Percentiles rank a stretch among this genome's conserved stretches.
phyloP scores from a whole-genome alignment of 1,284 basidiomycete genomes.

The Puccinia novopanici region DNA sequence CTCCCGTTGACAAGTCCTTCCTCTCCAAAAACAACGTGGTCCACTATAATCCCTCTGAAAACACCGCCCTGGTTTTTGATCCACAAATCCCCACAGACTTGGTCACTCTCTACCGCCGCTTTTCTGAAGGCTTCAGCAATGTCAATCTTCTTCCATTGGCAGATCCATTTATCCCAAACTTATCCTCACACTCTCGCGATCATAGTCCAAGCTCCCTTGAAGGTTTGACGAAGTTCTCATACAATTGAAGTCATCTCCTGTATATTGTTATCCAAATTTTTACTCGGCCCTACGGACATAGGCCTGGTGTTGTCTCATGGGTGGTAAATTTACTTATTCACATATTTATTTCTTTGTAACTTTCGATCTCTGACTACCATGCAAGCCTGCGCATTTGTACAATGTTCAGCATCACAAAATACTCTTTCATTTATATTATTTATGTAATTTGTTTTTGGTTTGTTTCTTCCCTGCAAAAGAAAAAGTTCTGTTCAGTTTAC shows the following conservation, averaged over 20 bases:
- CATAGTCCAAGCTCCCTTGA: neutral
- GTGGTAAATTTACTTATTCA: neutral
- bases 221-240: neutral
- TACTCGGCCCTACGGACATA: no score
- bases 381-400: neutral
- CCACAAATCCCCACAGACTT: neutral
- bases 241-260: neutral
- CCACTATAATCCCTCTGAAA: neutral
- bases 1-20: slow-evolving; percentile 29
- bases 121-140: slow-evolving; percentile 8
- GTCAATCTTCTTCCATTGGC: neutral
- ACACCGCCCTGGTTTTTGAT: neutral
- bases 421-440: no score
- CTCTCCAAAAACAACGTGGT: neutral
- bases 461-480: no score
- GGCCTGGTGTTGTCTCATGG: no score
- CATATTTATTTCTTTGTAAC: neutral
- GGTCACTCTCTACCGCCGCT: slow-evolving; percentile 13
- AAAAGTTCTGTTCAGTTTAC: no score
- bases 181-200: neutral
- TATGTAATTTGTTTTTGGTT: no score
- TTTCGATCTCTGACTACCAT: neutral
- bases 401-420: neutral
- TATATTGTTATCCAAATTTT: neutral
- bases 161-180: neutral